These are phyloP conservation scores for Didymella arachidicola DNA, from an alignment of 2,329 filamentous ascomycete genomes.

Conservation along the genomic window DNA sequence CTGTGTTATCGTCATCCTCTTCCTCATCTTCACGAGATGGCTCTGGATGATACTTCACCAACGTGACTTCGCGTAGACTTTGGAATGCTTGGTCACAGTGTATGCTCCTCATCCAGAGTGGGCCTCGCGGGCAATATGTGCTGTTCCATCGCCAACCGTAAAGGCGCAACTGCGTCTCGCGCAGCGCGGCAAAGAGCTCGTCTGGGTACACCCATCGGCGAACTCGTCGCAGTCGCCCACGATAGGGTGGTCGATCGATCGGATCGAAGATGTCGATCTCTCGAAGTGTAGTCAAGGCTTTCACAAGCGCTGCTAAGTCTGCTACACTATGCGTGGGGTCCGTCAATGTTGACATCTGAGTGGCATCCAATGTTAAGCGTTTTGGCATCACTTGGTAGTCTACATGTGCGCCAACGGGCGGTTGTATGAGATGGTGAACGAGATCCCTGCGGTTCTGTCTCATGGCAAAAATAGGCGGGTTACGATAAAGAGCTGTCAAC, in stretches of 20 bases:
- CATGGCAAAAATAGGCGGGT: conserved; percentile 68
- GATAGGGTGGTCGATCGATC: conserved; percentile 71
- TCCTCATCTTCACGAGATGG: conserved; percentile 23
- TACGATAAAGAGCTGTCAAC: conserved; percentile 74
- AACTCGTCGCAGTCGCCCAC: conserved; percentile 61
- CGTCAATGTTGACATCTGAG: conserved; percentile 62
- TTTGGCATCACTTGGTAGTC: conserved; percentile 77
- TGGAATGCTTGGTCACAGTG: conserved; percentile 54
- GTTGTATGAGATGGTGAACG: conserved; percentile 63
- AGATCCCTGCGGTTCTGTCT: conserved; percentile 57
- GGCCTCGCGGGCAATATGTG: conserved; percentile 52
- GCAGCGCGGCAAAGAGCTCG: conserved; percentile 70
- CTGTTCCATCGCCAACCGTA: conserved; percentile 66
- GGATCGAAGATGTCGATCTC: conserved; percentile 76
- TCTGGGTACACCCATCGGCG: conserved; percentile 73
- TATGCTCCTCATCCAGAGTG: conserved; percentile 54
- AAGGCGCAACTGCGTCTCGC: conserved; percentile 56
- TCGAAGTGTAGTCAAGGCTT: conserved; percentile 70
- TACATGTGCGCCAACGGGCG: conserved; percentile 45
- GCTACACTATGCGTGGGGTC: conserved; percentile 63
- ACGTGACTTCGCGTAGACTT: conserved; percentile 44
- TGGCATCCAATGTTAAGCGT: conserved; percentile 73
- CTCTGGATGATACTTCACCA: conserved; percentile 47
- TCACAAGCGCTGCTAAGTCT: conserved; percentile 66
- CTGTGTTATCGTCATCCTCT: conserved; percentile 22